Percentiles rank a stretch among this genome's conserved stretches.
Conservation (phyloP, 495 filamentous ascomycete species). For the Cairneyella variabilis region DNA sequence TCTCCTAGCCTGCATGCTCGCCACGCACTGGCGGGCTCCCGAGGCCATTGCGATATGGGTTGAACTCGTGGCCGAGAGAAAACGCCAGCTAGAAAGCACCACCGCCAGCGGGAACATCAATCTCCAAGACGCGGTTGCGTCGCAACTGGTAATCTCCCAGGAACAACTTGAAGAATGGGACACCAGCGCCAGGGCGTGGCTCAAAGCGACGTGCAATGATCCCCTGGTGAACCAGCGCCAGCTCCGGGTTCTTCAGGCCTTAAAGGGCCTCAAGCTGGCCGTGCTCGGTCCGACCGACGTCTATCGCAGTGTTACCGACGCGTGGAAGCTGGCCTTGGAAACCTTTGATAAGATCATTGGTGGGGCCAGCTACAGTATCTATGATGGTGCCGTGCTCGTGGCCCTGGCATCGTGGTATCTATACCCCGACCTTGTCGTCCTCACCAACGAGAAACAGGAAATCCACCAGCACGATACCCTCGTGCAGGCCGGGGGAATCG, state of each 20-base stretch:
- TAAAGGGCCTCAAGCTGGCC: background rate
- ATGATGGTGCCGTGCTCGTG: constrained; percentile 26
- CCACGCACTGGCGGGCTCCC: constrained; percentile 23
- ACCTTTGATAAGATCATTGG: constrained; percentile 27
- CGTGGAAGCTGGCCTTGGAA: constrained; percentile 27
- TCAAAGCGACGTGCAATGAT: constrained; percentile 32
- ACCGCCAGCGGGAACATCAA: too few relatives aligned
- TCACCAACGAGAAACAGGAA: constrained; percentile 8
- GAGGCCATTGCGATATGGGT: constrained; percentile 36
- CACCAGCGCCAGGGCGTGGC: constrained; percentile 35
- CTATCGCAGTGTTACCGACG: constrained; percentile 29
- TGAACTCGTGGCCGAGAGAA: constrained; percentile 21
- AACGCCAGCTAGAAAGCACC: constrained; percentile 10
- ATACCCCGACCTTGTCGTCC: constrained; percentile 33
- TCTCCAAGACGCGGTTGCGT: too few relatives aligned
- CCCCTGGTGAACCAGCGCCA: constrained; percentile 18
- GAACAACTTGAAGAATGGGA: constrained; percentile 33
- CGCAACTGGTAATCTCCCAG: constrained; percentile 27
- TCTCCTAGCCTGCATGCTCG: constrained; percentile 38
- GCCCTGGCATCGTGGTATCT: constrained; percentile 36
- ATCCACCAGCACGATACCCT: constrained; percentile 26
- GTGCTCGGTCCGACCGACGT: constrained; percentile 18
- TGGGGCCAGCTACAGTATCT: constrained; percentile 24
- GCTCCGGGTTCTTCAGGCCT: constrained; percentile 13
- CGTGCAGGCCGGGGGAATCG: constrained; percentile 23